Base-by-base conservation (phyloP, 345 rosid genomes). In the Eucalyptus marginata region DNA sequence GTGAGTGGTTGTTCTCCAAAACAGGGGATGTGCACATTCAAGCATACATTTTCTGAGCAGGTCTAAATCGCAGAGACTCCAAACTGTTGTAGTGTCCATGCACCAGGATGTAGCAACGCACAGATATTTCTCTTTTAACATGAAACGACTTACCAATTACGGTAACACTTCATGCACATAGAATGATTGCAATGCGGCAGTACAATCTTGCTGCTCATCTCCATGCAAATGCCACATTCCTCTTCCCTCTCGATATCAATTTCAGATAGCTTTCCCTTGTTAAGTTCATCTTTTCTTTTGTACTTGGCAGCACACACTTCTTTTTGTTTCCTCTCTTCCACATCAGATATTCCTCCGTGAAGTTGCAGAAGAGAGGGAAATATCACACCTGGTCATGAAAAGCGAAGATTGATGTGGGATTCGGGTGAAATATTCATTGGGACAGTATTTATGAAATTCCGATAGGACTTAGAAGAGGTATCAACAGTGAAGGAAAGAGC, bases 151-250 rank as follows among this genome's bases (percentile, higher is more conserved):
- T 92, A 97, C 98, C 99, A 97, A 86, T 92, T 92, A 49, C 93
- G 91, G 86, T 96, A 97, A 91, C 99, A 97, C 62, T 92, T 94
- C 87, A 96, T 91, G 79, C 99, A 97, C 96, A 97, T 91, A 16
- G 95, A 95, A 91, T 97, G 99, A 89, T 87, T 90, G 96, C 99
- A 96, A 87, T 93, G 91, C 7, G 99, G 99, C 90, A 97, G 93
- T 33, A 97, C 97, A 20, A 96, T 94, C 93, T 94, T 95, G 89
- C 91, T 91, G 84, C 90, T 89, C 49, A 93, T 88, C 96, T 97
- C 99, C 96, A 97, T 89, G 92, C 99, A 97, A 56, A 97, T 97
- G 10, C 97, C 97, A n/a, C 99, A 97, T 91, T 96, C 99, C 91
- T 97, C 97, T 89, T 97, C 99, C 87, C 96, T 95, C 91, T 97